Percentiles rank a stretch among this genome's conserved stretches.
Evolutionary conservation across 1,284 basidiomycete genomes (phyloP).

Genomic region (Boletus mariae): DNA sequence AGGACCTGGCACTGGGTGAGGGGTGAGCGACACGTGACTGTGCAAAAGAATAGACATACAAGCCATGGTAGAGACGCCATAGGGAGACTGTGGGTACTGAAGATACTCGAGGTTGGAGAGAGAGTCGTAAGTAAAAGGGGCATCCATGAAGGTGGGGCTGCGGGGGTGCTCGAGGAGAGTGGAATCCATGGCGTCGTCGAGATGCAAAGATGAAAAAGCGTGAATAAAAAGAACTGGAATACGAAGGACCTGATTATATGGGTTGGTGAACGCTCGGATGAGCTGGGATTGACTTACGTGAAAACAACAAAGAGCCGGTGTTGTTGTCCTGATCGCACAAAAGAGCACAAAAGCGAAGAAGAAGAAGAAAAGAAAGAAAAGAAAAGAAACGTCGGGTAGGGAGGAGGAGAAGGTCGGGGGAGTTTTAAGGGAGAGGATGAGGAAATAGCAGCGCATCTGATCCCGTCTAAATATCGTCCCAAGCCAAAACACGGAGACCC

Average conservation of each 20-base stretch:
- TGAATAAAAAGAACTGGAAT: slow-evolving; percentile 39
- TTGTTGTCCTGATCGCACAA: slow-evolving; percentile 36
- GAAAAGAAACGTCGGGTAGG: slow-evolving; percentile 29
- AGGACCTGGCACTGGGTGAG: slow-evolving; percentile 38
- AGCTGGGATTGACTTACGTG: slow-evolving; percentile 26
- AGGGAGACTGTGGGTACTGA: slow-evolving; percentile 49
- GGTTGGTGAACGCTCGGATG: background rate
- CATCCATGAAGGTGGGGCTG: slow-evolving; percentile 52
- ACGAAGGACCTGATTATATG: slow-evolving; percentile 27
- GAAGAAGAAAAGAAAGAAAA: slow-evolving; percentile 29
- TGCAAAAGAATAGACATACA: slow-evolving; percentile 32
- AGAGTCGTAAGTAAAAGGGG: slow-evolving; percentile 56
- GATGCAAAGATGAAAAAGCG: slow-evolving; percentile 30
- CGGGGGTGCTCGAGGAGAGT: slow-evolving; percentile 48
- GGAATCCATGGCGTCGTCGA: slow-evolving; percentile 40
- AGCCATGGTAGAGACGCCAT: slow-evolving; percentile 41
- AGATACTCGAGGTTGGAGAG: slow-evolving; percentile 47
- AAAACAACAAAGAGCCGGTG: slow-evolving; percentile 32
- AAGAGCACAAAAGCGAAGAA: slow-evolving; percentile 32
- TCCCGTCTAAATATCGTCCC: slow-evolving; percentile 33
- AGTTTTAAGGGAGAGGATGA: slow-evolving; percentile 28
- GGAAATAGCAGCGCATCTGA: slow-evolving; percentile 18
- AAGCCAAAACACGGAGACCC: background rate
- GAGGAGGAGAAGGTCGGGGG: slow-evolving; percentile 34
- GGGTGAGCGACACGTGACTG: slow-evolving; percentile 10